Conservation (phyloP, 208 protist species). For the Leishmania gerbilli region DNA sequence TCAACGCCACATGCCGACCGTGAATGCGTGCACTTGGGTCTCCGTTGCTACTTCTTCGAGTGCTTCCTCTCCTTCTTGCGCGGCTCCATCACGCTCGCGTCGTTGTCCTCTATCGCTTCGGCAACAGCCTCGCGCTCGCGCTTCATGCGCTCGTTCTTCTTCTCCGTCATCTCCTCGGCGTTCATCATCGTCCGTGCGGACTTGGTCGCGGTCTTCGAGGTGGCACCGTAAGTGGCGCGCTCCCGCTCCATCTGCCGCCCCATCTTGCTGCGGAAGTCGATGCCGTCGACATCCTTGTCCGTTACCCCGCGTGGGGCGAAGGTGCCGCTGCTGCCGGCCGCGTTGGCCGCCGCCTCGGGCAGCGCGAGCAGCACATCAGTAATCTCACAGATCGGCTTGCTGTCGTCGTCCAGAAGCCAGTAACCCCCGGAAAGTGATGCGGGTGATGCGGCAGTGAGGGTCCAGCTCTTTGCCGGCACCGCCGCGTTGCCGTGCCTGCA, state of each 20-base stretch:
- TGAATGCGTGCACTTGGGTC: not conserved
- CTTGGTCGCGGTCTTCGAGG: slow-evolving; percentile 70
- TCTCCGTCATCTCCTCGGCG: slow-evolving; percentile 50
- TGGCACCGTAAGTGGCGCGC: slow-evolving; percentile 70
- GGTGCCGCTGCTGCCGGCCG: not conserved
- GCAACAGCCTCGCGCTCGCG: slow-evolving; percentile 61
- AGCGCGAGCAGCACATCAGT: slow-evolving; percentile 51
- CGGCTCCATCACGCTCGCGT: slow-evolving; percentile 10
- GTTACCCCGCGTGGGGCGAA: slow-evolving; percentile 47
- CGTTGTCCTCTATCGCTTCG: slow-evolving; percentile 64
- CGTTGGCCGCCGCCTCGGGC: slow-evolving; percentile 15
- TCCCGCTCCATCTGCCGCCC: slow-evolving; percentile 62
- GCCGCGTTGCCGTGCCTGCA: slow-evolving; percentile 16
- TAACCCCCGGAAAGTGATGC: slow-evolving; percentile 42
- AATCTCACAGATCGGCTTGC: slow-evolving; percentile 62
- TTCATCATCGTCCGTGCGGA: slow-evolving; percentile 66
- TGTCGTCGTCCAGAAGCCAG: slow-evolving; percentile 75
- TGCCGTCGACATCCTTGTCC: slow-evolving; percentile 40
- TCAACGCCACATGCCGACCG: not conserved
- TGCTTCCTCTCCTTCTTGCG: slow-evolving; percentile 27
- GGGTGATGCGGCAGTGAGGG: slow-evolving; percentile 18
- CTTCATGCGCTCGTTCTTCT: slow-evolving; percentile 52
- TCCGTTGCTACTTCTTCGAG: slow-evolving; percentile 20
- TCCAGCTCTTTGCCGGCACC: slow-evolving; percentile 38
- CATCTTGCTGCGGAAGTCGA: slow-evolving; percentile 79